These are phyloP conservation scores for Quercus rubra DNA, from an alignment of 306 rosid genomes.

Conservation along the genomic window DNA sequence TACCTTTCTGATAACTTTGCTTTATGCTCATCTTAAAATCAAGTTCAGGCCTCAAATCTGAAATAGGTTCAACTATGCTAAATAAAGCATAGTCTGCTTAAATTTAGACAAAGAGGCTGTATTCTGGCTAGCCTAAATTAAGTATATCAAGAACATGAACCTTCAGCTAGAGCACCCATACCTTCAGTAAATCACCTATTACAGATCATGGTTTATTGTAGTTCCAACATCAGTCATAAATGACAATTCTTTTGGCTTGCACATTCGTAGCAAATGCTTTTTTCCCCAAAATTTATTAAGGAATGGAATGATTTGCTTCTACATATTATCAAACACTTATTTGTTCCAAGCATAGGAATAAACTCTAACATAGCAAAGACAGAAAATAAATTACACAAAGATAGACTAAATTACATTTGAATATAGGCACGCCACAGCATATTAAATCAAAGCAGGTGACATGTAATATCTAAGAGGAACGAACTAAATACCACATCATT, in stretches of 20 bases:
- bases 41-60: neutral
- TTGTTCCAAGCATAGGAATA: too few relatives aligned
- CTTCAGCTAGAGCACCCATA: slow-evolving; percentile 10
- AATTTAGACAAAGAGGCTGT: neutral
- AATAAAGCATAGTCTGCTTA: neutral
- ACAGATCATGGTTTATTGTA: slow-evolving; percentile 78
- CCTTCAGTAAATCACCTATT: slow-evolving; percentile 95
- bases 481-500: slow-evolving; percentile 91
- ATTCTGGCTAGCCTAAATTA: neutral
- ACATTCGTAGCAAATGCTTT: slow-evolving; percentile 91
- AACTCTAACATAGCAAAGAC: too few relatives aligned
- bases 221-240: slow-evolving; percentile 91
- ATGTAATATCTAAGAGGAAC: slow-evolving; percentile 92
- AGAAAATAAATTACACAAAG: too few relatives aligned
- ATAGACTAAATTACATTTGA: too few relatives aligned
- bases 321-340: too few relatives aligned
- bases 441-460: slow-evolving; percentile 40
- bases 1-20: too few relatives aligned
- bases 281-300: slow-evolving; percentile 53
- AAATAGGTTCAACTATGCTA: neutral
- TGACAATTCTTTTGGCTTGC: slow-evolving; percentile 98
- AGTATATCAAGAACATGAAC: neutral
- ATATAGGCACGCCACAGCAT: too few relatives aligned
- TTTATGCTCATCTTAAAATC: neutral
- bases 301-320: too few relatives aligned